These are phyloP conservation scores for Curvularia sp. DNA, from an alignment of 2,329 filamentous ascomycete genomes.

Conservation along the genomic window DNA sequence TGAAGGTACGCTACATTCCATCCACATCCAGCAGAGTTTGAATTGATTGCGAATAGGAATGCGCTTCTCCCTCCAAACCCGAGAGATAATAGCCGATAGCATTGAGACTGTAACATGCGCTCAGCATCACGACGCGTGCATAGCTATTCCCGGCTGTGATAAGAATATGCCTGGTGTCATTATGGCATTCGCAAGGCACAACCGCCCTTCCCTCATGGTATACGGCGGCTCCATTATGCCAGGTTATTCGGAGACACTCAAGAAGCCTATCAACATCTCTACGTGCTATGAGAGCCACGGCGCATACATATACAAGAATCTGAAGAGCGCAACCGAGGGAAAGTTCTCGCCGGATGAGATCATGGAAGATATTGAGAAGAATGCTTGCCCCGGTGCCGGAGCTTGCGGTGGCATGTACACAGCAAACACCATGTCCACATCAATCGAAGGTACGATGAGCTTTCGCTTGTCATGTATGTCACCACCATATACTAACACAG, in stretches of 20 bases:
- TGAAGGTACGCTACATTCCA: constrained; percentile 65
- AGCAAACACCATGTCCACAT: constrained; percentile 91
- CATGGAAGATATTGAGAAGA: constrained; percentile 79
- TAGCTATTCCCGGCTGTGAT: constrained; percentile 91
- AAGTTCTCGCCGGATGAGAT: constrained; percentile 78
- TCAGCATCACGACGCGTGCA: constrained; percentile 91
- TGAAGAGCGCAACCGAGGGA: constrained; percentile 72
- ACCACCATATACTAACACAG: constrained; percentile 7
- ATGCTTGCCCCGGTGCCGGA: constrained; percentile 79
- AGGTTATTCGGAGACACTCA: constrained; percentile 79
- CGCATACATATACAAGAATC: constrained; percentile 77
- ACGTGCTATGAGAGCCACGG: constrained; percentile 89
- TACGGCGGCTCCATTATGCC: constrained; percentile 92
- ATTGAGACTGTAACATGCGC: constrained; percentile 93
- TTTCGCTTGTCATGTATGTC: background rate
- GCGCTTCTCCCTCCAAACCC: constrained; percentile 88
- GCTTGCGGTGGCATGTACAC: constrained; percentile 95
- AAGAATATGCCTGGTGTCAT: constrained; percentile 97
- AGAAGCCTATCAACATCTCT: constrained; percentile 83
- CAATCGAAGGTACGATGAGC: constrained; percentile 67
- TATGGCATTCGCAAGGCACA: constrained; percentile 90
- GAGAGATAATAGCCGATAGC: constrained; percentile 92
- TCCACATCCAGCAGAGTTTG: background rate
- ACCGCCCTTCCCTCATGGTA: constrained; percentile 92
- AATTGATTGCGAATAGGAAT: constrained; percentile 68